Evolutionary conservation across 176 grass and related monocot species (phyloP).

Genomic region (Triticum urartu): DNA sequence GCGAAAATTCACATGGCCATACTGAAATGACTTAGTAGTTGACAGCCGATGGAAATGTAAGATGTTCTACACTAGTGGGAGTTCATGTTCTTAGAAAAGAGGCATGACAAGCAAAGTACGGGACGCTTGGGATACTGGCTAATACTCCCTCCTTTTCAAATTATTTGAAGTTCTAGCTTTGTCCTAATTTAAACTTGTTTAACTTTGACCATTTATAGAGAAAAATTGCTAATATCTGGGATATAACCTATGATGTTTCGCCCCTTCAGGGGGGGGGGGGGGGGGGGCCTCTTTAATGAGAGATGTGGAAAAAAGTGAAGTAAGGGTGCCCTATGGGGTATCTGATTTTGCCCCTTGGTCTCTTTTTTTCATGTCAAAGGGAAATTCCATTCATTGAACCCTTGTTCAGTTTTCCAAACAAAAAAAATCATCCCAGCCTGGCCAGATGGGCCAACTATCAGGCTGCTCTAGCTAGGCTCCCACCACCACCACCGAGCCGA

Average conservation of each 20-base stretch:
- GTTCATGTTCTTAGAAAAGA: not conserved
- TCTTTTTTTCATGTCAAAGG: not conserved
- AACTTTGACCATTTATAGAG: no score
- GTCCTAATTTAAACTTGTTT: no score
- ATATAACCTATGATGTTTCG: no score
- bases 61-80: constrained; percentile 1
- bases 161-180: no score
- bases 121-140: not conserved
- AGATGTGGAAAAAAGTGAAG: no score
- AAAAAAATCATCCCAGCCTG: not conserved
- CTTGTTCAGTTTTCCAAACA: not conserved
- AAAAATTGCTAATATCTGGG: no score
- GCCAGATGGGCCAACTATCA: not conserved
- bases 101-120: not conserved
- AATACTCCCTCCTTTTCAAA: not conserved
- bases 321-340: not conserved
- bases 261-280: no score
- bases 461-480: not conserved
- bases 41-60: constrained; percentile 30
- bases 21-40: constrained; percentile 26
- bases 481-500: not conserved
- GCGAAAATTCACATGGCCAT: not conserved
- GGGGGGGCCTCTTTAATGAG: no score
- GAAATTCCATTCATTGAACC: not conserved
- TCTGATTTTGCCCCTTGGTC: not conserved